Evolutionary conservation across 257 asterid genomes (phyloP).

Genomic region (Craterostigma plantagineum): DNA sequence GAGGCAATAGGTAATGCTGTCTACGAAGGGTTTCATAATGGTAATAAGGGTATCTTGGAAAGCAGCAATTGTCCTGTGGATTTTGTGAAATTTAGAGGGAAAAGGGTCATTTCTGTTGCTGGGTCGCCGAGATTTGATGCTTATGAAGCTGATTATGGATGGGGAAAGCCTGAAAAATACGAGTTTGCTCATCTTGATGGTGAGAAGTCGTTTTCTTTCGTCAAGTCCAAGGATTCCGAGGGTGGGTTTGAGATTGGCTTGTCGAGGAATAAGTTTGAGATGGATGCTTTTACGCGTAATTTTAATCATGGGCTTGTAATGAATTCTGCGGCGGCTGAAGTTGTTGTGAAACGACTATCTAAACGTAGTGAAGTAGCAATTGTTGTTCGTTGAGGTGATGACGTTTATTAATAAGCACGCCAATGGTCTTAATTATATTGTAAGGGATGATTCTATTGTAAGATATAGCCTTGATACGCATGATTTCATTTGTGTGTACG

Average conservation of each 20-base stretch:
- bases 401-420: too few species aligned
- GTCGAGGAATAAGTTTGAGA: constrained; percentile 10
- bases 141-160: constrained; percentile 17
- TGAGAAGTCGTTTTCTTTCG: constrained; percentile 17
- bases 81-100: not conserved
- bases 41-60: not conserved
- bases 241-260: constrained; percentile 32
- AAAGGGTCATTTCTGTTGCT: constrained; percentile 10
- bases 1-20: constrained; percentile 12
- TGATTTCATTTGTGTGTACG: too few species aligned
- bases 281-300: constrained; percentile 11
- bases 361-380: too few species aligned
- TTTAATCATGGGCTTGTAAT: constrained; percentile 6
- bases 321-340: too few species aligned
- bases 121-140: constrained; percentile 24
- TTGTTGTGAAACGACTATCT: too few species aligned
- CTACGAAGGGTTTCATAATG: constrained; percentile 7
- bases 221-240: constrained; percentile 13
- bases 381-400: too few species aligned
- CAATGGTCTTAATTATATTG: too few species aligned
- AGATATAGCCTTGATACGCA: too few species aligned
- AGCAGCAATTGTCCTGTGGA: constrained; percentile 7
- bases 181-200: constrained; percentile 15
- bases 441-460: too few species aligned
- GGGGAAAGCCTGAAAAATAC: constrained; percentile 18